Conservation (phyloP, 2,329 filamentous ascomycete species). For the Penicillium sp. region DNA sequence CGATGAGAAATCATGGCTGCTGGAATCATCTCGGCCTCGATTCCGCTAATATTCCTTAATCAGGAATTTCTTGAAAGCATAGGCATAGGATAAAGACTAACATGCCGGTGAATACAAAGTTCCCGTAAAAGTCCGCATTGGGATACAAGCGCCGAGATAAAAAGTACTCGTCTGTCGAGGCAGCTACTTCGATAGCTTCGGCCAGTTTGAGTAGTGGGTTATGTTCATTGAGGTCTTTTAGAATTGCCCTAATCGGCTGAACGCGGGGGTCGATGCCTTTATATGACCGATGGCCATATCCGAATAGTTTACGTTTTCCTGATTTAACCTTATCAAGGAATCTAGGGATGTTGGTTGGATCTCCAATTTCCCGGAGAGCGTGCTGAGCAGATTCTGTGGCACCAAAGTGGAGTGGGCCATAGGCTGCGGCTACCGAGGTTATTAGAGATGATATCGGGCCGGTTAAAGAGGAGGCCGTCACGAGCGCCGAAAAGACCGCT, state of each 20-base stretch:
- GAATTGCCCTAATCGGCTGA: constrained; percentile 21
- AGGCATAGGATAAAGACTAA: constrained; percentile 11
- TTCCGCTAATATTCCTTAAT: constrained; percentile 16
- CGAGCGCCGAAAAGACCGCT: constrained; percentile 53
- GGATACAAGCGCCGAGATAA: constrained; percentile 33
- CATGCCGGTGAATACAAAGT: constrained; percentile 43
- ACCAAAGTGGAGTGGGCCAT: constrained; percentile 57
- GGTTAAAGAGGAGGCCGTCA: constrained; percentile 53
- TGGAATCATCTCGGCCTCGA: constrained; percentile 26
- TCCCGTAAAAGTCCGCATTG: constrained; percentile 45
- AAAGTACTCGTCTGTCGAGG: constrained; percentile 28
- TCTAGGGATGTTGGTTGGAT: constrained; percentile 24
- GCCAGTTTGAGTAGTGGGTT: constrained; percentile 24
- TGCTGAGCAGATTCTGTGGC: constrained; percentile 55
- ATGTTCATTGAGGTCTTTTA: constrained; percentile 18
- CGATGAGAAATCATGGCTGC: constrained; percentile 14
- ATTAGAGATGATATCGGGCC: constrained; percentile 53
- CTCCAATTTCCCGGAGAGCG: constrained; percentile 21
- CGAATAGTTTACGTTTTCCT: constrained; percentile 26
- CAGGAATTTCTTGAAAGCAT: background rate
- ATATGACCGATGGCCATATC: constrained; percentile 32
- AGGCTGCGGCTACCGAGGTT: constrained; percentile 50
- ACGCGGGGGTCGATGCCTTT: constrained; percentile 29
- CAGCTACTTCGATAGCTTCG: constrained; percentile 24
- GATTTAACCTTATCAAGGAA: constrained; percentile 29